Conservation (phyloP, 140 eudicot species). For the Stevia rebaudiana region DNA sequence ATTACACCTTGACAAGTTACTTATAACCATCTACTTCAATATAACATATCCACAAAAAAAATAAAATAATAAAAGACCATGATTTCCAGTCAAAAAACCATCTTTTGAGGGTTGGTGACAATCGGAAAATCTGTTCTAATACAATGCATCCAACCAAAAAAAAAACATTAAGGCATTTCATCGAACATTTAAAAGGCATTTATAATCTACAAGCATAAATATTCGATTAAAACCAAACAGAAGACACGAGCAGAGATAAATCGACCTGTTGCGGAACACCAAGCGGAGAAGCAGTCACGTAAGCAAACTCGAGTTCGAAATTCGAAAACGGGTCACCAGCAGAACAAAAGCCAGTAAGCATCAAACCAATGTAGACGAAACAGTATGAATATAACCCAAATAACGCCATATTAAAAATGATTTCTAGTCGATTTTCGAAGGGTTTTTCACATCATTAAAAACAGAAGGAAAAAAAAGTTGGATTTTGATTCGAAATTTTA, state of each 20-base stretch:
- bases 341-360: slow-evolving; percentile 36
- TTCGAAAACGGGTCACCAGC: slow-evolving; percentile 56
- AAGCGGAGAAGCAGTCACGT: slow-evolving; percentile 82
- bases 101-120: not conserved
- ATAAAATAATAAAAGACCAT: not conserved
- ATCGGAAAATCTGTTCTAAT: not conserved
- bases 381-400: slow-evolving; percentile 21
- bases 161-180: slow-evolving; percentile 8
- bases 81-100: not conserved
- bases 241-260: slow-evolving; percentile 13
- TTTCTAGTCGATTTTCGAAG: slow-evolving; percentile 1
- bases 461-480: not conserved
- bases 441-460: slow-evolving; percentile 20
- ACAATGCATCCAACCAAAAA: slow-evolving; percentile 1
- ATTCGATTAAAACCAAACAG: not conserved
- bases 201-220: not conserved
- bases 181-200: slow-evolving; percentile 8
- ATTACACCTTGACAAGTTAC: not conserved
- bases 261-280: slow-evolving; percentile 88
- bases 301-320: slow-evolving; percentile 49
- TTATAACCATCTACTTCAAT: not conserved
- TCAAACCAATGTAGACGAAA: slow-evolving; percentile 7
- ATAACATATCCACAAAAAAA: not conserved
- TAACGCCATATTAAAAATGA: slow-evolving; percentile 17
- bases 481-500: not conserved